Percentiles rank a stretch among this genome's conserved stretches.
Evolutionary conservation across 352 stramenopile species (phyloP).

Genomic region (Phytophthora kernoviae): DNA sequence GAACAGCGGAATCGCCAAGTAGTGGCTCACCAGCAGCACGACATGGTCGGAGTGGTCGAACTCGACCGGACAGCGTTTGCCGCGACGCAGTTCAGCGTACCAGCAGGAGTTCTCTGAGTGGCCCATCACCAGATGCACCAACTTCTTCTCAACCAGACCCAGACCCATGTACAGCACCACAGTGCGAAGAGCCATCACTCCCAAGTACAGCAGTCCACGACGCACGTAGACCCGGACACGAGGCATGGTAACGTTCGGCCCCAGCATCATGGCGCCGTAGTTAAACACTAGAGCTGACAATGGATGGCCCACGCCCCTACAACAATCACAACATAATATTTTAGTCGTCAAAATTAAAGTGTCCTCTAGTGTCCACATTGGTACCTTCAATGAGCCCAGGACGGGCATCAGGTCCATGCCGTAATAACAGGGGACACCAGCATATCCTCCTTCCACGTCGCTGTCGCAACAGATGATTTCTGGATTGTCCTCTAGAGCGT

Average conservation of each 20-base stretch:
- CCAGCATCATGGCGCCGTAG: constrained; percentile 71
- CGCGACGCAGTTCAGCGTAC: constrained; percentile 62
- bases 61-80: constrained; percentile 47
- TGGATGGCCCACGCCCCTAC: constrained; percentile 68
- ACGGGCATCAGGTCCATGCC: constrained; percentile 66
- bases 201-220: constrained; percentile 59
- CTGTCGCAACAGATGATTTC: constrained; percentile 65
- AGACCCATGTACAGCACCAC: constrained; percentile 72
- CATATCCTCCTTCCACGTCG: constrained; percentile 27
- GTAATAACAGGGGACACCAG: constrained; percentile 58
- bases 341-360: not conserved
- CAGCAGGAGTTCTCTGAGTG: constrained; percentile 46
- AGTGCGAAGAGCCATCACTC: constrained; percentile 66
- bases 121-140: constrained; percentile 47
- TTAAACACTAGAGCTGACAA: constrained; percentile 67
- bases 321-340: constrained; percentile 6
- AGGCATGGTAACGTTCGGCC: constrained; percentile 46
- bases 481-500: constrained; percentile 26
- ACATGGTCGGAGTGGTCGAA: constrained; percentile 87
- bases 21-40: constrained; percentile 75
- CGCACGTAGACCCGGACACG: constrained; percentile 62
- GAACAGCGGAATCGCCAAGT: constrained; percentile 71
- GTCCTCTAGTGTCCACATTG: not conserved
- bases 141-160: constrained; percentile 50
- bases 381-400: constrained; percentile 49